Conservation (phyloP, 331 rosid genomes). For the Dryas integrifolia region DNA sequence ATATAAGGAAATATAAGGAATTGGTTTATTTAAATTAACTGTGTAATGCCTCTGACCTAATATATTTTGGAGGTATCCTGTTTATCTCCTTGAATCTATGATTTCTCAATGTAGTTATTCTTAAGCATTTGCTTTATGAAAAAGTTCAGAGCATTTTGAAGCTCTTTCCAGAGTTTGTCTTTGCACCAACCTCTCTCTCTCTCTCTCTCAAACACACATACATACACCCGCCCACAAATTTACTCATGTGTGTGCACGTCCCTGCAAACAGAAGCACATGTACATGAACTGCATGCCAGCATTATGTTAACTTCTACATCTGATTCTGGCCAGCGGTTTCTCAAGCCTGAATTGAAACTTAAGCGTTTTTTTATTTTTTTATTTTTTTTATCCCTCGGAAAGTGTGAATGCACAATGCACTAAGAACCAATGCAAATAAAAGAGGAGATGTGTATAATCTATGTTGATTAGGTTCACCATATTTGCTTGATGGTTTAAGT, state of each 20-base stretch:
- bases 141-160: not conserved
- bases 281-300: not conserved
- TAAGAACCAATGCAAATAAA: not conserved
- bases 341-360: slow-evolving; percentile 2
- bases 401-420: not conserved
- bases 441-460: not conserved
- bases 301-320: not conserved
- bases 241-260: not conserved
- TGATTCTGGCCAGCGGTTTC: not conserved
- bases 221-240: not conserved
- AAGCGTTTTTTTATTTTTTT: not conserved
- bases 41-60: not conserved
- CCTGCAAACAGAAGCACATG: not conserved
- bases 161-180: not conserved
- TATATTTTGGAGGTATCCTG: not conserved
- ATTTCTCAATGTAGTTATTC: not conserved
- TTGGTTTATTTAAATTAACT: not conserved
- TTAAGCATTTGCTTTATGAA: not conserved
- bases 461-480: not conserved
- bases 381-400: not conserved
- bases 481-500: not conserved
- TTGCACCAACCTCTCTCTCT: not conserved
- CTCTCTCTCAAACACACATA: not conserved
- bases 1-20: not conserved
- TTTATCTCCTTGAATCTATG: not conserved